Conservation (phyloP, 192 early-diverging fungal species). For the Chytriomyces confervae region DNA sequence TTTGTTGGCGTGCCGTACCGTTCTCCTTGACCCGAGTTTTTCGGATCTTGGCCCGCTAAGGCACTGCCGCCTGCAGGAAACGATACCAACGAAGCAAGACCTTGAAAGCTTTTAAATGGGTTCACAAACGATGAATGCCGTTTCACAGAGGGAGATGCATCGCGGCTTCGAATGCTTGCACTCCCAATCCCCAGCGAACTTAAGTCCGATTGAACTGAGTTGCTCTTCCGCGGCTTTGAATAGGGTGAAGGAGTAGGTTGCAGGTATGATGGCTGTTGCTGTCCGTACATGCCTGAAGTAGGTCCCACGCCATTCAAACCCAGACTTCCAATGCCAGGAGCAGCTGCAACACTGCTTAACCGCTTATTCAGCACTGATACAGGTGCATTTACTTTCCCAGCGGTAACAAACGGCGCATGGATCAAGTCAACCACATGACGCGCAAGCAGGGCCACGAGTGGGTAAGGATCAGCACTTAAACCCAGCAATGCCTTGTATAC, state of each 20-base stretch:
- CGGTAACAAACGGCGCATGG: constrained; percentile 1
- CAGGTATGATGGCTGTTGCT: too few species aligned
- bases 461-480: constrained; percentile 82
- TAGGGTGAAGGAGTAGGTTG: too few species aligned
- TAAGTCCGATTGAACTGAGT: neutral
- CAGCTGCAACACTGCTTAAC: neutral
- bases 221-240: neutral
- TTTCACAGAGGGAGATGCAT: constrained; percentile 23
- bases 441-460: constrained; percentile 74
- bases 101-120: constrained; percentile 35
- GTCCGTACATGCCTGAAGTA: too few species aligned
- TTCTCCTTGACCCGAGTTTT: neutral
- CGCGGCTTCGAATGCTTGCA: neutral
- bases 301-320: neutral
- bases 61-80: neutral
- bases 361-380: neutral
- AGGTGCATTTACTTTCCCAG: neutral
- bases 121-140: constrained; percentile 41
- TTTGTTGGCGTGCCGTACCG: too few species aligned
- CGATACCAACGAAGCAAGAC: constrained; percentile 27
- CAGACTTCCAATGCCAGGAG: neutral
- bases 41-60: neutral
- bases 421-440: constrained; percentile 71
- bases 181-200: neutral
- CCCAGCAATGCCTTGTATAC: constrained; percentile 86